Evolutionary conservation across 805 yeast species (phyloP).

Genomic region (Candida xiaguanensis): DNA sequence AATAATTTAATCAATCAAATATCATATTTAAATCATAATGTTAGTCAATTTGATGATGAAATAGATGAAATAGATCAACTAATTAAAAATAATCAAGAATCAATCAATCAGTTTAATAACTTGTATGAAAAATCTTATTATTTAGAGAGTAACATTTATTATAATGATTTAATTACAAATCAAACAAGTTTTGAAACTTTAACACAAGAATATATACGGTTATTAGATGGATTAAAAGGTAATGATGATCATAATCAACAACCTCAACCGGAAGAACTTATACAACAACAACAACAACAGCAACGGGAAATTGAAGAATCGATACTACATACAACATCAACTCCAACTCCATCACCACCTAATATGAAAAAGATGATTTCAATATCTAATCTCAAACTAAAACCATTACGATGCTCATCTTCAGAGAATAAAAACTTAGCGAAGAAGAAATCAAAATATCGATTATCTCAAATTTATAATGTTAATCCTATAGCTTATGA

Average conservation of each 20-base stretch:
- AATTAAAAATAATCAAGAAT: constrained; percentile 19
- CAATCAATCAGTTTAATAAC: constrained; percentile 23
- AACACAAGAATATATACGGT: constrained; percentile 23
- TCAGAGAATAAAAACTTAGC: constrained; percentile 21
- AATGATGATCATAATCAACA: constrained; percentile 9
- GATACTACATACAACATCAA: not conserved
- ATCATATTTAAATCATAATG: constrained; percentile 7
- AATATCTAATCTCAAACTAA: constrained; percentile 33
- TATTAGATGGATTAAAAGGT: constrained; percentile 17
- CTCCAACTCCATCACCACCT: constrained; percentile 7
- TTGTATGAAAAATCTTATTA: constrained; percentile 29
- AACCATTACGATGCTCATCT: constrained; percentile 35
- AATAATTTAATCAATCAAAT: constrained; percentile 20
- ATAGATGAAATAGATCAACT: constrained; percentile 25
- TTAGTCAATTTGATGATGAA: constrained; percentile 23
- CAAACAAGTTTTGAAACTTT: constrained; percentile 27
- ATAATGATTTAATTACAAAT: constrained; percentile 29
- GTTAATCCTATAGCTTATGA: constrained; percentile 31
- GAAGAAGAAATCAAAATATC: constrained; percentile 40
- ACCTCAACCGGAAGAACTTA: not conserved
- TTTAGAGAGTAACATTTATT: constrained; percentile 29
- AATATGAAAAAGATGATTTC: constrained; percentile 17
- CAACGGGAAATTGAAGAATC: not conserved
- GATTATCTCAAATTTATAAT: constrained; percentile 35
- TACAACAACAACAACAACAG: not conserved